Conservation (phyloP, 2,329 filamentous ascomycete species). For the Cryphonectria naterciae region DNA sequence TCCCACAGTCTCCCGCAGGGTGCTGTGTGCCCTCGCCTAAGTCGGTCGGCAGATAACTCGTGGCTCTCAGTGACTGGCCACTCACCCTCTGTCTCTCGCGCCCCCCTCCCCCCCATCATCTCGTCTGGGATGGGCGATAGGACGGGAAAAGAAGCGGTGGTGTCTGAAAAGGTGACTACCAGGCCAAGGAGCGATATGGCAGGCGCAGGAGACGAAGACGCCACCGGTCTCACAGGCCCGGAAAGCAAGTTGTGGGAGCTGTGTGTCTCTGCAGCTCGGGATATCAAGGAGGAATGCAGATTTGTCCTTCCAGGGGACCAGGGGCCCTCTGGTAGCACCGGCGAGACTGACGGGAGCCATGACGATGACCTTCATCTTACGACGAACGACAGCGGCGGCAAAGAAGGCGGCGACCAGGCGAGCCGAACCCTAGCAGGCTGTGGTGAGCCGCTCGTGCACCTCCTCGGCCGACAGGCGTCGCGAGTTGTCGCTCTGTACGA, state of each 20-base stretch:
- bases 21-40: constrained; percentile 2
- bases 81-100: not conserved
- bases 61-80: not conserved
- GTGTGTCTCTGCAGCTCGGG: constrained; percentile 24
- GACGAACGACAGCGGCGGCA: not conserved
- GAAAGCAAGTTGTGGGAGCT: constrained; percentile 9
- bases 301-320: not conserved
- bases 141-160: not conserved
- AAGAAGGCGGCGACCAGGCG: too few species aligned
- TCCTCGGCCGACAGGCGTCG: constrained; percentile 33
- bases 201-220: not conserved
- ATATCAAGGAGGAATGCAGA: constrained; percentile 21
- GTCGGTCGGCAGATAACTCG: constrained; percentile 12
- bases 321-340: not conserved
- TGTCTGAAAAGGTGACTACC: not conserved
- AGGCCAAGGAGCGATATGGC: not conserved
- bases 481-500: constrained; percentile 24
- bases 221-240: not conserved
- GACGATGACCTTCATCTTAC: not conserved
- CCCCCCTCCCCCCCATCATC: too few species aligned
- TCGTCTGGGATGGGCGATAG: not conserved
- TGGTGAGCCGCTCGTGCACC: constrained; percentile 31
- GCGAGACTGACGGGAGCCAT: not conserved
- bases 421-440: constrained; percentile 26
- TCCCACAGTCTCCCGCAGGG: constrained; percentile 1